These are phyloP conservation scores for Alternaria arbusti DNA, from an alignment of 2,329 filamentous ascomycete species.

Conservation along the genomic window DNA sequence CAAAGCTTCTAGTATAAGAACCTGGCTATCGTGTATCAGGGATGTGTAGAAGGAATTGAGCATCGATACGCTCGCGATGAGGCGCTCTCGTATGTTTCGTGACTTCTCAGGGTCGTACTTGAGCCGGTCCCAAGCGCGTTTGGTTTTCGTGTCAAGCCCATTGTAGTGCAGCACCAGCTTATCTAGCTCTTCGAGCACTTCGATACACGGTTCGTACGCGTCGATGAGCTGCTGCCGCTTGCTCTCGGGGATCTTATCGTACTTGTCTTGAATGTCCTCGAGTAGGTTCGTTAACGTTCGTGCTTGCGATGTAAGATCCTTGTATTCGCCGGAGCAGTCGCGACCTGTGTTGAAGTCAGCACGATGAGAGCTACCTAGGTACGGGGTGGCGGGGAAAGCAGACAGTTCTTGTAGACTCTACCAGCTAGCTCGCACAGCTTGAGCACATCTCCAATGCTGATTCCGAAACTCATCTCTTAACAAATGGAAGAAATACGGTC, in stretches of 20 bases:
- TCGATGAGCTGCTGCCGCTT: conserved; percentile 30
- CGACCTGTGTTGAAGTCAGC: conserved; percentile 25
- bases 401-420: conserved; percentile 35
- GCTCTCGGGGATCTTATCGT: conserved; percentile 26
- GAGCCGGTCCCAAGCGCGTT: conserved; percentile 39
- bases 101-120: conserved; percentile 37
- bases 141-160: conserved; percentile 35
- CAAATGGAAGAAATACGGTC: not conserved
- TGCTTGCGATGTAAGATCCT: conserved; percentile 30
- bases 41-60: conserved; percentile 38
- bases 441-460: conserved; percentile 34
- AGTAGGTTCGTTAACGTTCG: conserved; percentile 36
- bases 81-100: conserved; percentile 26
- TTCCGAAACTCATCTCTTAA: conserved; percentile 33
- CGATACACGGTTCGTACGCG: conserved; percentile 31
- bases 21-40: conserved; percentile 36
- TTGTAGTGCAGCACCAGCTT: conserved; percentile 36
- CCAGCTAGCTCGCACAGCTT: conserved; percentile 34
- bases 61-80: conserved; percentile 32
- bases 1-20: conserved; percentile 39
- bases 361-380: too few species aligned
- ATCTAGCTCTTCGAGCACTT: conserved; percentile 36
- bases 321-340: conserved; percentile 41
- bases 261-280: conserved; percentile 38
- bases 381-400: not conserved